phyloP scores from a whole-genome alignment of 768 basidiomycete species.

The Multifurca ochricompacta region DNA sequence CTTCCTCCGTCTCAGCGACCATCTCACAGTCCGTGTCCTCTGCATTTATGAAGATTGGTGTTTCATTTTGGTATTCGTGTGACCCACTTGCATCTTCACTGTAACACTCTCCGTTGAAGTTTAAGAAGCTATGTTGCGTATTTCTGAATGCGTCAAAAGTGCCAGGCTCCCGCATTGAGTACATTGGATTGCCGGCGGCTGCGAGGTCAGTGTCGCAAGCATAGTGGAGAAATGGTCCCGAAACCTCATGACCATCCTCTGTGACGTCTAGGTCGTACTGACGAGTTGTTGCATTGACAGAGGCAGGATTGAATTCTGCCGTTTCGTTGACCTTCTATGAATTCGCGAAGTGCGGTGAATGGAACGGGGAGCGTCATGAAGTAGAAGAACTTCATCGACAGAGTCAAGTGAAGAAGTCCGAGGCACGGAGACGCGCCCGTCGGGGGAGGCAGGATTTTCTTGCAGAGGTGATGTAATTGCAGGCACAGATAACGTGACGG shows the following conservation, averaged over 20 bases:
- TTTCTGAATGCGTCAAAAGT: neutral
- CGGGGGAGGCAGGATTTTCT: neutral
- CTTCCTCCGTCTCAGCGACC: neutral
- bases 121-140: neutral
- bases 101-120: neutral
- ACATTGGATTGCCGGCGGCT: neutral
- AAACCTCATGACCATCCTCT: neutral
- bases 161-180: neutral
- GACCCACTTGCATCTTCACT: neutral
- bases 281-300: neutral
- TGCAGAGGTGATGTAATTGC: neutral
- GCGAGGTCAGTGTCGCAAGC: neutral
- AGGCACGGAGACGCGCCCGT: neutral
- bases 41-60: neutral
- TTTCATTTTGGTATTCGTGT: neutral
- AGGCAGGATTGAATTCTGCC: neutral
- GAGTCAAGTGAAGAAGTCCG: constrained; percentile 10
- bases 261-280: constrained; percentile 4
- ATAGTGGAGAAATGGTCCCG: neutral
- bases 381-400: constrained; percentile 1
- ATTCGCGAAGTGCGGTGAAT: neutral
- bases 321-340: constrained; percentile 4
- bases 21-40: neutral
- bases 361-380: neutral
- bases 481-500: neutral